Conservation (phyloP, 805 yeast species). For the Saturnispora sanitii region DNA sequence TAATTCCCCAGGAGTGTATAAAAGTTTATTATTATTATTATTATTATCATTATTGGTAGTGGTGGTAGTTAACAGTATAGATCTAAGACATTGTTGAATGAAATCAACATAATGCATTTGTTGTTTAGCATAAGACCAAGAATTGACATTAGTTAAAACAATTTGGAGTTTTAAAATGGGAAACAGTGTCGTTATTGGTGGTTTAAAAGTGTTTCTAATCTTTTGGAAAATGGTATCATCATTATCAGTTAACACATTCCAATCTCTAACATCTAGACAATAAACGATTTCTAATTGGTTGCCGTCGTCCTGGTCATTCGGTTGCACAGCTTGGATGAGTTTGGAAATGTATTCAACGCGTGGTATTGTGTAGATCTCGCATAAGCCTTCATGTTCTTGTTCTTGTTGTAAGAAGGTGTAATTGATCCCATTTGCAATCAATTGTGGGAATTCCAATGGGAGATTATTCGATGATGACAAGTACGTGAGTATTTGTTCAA, state of each 20-base stretch:
- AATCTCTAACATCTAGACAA: no score
- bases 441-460: not conserved
- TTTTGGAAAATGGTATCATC: no score
- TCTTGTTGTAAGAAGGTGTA: not conserved
- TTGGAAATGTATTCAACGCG: no score
- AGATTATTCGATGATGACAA: not conserved
- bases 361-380: no score
- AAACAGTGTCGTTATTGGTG: no score
- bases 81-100: slow-evolving; percentile 20
- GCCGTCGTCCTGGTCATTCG: not conserved
- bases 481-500: not conserved
- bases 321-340: no score
- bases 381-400: no score
- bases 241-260: no score
- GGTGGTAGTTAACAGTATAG: slow-evolving; percentile 1
- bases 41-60: no score
- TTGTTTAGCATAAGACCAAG: slow-evolving; percentile 14
- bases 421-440: not conserved
- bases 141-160: slow-evolving; percentile 8
- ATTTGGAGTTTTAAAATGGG: slow-evolving; percentile 7
- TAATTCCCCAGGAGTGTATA: no score
- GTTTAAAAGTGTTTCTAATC: no score
- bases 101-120: slow-evolving; percentile 17
- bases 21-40: no score
- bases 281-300: not conserved